Evolutionary conservation across 2,329 filamentous ascomycete genomes (phyloP).

Genomic region (Epichloe typhina): DNA sequence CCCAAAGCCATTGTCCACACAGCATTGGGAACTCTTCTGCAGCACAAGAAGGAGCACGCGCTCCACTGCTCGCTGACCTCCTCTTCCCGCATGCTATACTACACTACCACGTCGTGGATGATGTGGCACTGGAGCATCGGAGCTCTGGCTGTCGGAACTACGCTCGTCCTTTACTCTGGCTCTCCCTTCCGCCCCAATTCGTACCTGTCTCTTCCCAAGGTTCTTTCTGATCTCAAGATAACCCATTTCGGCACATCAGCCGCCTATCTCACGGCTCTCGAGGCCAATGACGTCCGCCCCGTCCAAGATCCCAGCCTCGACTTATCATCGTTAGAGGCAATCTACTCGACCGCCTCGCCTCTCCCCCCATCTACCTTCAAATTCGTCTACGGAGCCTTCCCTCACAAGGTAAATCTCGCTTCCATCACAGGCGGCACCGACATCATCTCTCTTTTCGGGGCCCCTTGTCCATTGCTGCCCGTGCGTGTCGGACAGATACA

Average conservation of each 20-base stretch:
- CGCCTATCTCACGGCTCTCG: slow-evolving; percentile 82
- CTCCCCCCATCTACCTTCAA: slow-evolving; percentile 85
- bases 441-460: slow-evolving; percentile 89
- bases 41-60: slow-evolving; percentile 94
- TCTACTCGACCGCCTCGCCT: slow-evolving; percentile 90
- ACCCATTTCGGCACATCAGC: slow-evolving; percentile 93
- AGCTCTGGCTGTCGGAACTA: slow-evolving; percentile 68
- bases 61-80: slow-evolving; percentile 72
- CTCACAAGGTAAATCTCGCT: slow-evolving; percentile 66
- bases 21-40: slow-evolving; percentile 75
- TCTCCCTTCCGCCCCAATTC: slow-evolving; percentile 75
- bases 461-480: slow-evolving; percentile 63
- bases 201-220: slow-evolving; percentile 65
- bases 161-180: slow-evolving; percentile 80
- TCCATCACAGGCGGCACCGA: slow-evolving; percentile 95
- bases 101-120: slow-evolving; percentile 96
- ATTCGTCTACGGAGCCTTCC: slow-evolving; percentile 79
- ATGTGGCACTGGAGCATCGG: slow-evolving; percentile 99
- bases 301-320: slow-evolving; percentile 37
- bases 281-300: slow-evolving; percentile 58
- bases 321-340: slow-evolving; percentile 58
- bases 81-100: slow-evolving; percentile 72
- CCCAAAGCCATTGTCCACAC: slow-evolving; percentile 95
- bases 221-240: slow-evolving; percentile 69
- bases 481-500: slow-evolving; percentile 65